Base-by-base conservation (phyloP, 225 moss, liverwort and hornwort species). In the Antitrichia curtipendula region DNA sequence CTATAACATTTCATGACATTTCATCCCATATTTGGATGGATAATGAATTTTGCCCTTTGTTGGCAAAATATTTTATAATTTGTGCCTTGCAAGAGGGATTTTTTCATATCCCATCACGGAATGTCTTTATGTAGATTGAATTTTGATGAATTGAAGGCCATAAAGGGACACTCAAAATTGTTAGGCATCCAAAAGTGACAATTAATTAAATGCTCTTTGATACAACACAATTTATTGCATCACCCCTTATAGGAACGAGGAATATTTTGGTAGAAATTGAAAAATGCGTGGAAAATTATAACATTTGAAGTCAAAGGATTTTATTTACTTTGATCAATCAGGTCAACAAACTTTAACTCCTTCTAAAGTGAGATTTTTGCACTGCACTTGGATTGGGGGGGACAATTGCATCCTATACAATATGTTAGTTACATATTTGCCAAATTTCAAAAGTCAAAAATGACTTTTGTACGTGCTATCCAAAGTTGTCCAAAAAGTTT, bases 191-290 rank as follows among this genome's bases (percentile, higher is more conserved):
- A 6, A 29, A 41, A 72, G 29, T 28, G 9, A 18, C 4, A 18
- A 17, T 10, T 23, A 28, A 72, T 27, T 45, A 45, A 71, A 71
- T 27, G 6, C 28, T 71, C 16, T 70, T 70, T 25, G 3, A 69
- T 40, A 24, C 24, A 24, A 69, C 14, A 69, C 4, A 1, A 40
- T n/a, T 40, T 40, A 14, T 20, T 34, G 40, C 1, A 1, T 14
- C 14, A 68, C 13, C 1, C 23, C 0, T 12, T 38, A 68, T 12
- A 23, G 3, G 7, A 38, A 0, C 0, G 0, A 68, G 23, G 38
- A 7, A 13, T 7, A n/a, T 13, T 68, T 38, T 3, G 2, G 12
- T 0, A n/a, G 0, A 22, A 7, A 66, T n/a, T n/a, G n/a, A n/a
- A n/a, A n/a, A n/a, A n/a, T n/a, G n/a, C n/a, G n/a, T 59, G 27